phyloP scores from a whole-genome alignment of 192 early-diverging fungal species.

The Coemansia sp. region DNA sequence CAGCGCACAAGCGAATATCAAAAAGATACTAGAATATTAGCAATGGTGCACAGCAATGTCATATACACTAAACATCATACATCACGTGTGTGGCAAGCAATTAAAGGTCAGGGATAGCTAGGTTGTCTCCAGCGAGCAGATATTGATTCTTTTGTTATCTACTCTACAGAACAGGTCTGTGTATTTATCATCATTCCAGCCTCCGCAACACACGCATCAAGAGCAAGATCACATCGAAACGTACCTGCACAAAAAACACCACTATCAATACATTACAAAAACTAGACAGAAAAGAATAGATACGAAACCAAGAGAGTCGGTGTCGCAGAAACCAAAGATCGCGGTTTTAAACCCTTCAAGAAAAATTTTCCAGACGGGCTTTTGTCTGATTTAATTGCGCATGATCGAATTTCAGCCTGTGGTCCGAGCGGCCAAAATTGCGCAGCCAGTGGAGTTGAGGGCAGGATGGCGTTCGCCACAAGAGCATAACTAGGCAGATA shows the following conservation, averaged over 20 bases:
- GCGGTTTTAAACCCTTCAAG: neutral
- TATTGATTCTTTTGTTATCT: slow-evolving; percentile 39
- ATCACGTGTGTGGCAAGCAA: neutral
- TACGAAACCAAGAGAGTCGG: neutral
- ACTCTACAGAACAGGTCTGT: slow-evolving; percentile 56
- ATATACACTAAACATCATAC: neutral
- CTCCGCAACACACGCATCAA: neutral
- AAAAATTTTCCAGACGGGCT: neutral
- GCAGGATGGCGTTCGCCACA: neutral
- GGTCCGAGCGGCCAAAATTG: neutral
- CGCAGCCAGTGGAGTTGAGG: neutral
- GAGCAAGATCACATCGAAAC: neutral
- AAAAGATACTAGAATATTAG: neutral
- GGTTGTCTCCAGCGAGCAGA: slow-evolving; percentile 40
- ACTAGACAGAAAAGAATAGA: slow-evolving; percentile 3
- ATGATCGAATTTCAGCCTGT: slow-evolving; percentile 1
- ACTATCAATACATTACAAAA: neutral
- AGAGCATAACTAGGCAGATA: neutral
- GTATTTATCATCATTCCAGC: slow-evolving; percentile 40
- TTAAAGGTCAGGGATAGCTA: slow-evolving; percentile 34
- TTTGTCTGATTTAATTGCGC: neutral
- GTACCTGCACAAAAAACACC: slow-evolving; percentile 16
- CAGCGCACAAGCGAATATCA: neutral
- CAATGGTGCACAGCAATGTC: neutral
- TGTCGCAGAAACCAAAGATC: neutral